phyloP scores from a whole-genome alignment of 768 basidiomycete species.

The Lentinus brumalis region DNA sequence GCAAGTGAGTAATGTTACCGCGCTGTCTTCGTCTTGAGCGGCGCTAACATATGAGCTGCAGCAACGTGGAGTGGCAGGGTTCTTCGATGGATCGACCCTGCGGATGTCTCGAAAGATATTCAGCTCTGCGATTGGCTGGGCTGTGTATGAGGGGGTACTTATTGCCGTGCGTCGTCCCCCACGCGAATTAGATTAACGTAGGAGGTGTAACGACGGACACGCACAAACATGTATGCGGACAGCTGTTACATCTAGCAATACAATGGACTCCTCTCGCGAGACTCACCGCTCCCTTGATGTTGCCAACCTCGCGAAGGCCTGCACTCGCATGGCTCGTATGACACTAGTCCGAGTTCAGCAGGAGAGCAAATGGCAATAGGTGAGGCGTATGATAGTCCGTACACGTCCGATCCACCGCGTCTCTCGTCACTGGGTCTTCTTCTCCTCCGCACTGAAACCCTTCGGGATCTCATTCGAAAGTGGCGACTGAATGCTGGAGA shows the following conservation, averaged over 20 bases:
- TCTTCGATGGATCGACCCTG: conserved; percentile 85
- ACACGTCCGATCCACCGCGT: neutral
- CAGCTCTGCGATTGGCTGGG: conserved; percentile 92
- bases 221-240: too few relatives aligned
- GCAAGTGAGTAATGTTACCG: conserved; percentile 47
- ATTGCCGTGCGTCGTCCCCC: conserved; percentile 47
- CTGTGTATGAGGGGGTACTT: conserved; percentile 80
- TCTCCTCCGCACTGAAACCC: conserved; percentile 68
- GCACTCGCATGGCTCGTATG: too few relatives aligned
- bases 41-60: conserved; percentile 31
- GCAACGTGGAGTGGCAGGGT: conserved; percentile 81
- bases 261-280: too few relatives aligned
- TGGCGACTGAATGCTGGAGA: conserved; percentile 76
- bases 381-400: neutral
- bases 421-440: conserved; percentile 65
- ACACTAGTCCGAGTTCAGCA: too few relatives aligned
- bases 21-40: neutral
- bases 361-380: too few relatives aligned
- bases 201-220: neutral
- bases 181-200: neutral
- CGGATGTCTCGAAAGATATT: conserved; percentile 84
- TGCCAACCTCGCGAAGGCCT: too few relatives aligned
- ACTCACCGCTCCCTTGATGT: too few relatives aligned
- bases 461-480: conserved; percentile 63
- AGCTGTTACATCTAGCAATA: neutral